Evolutionary conservation across 768 basidiomycete species (phyloP), one percentile per base, ranked within the genome.

Genomic region (Podaxis sp.): DNA sequence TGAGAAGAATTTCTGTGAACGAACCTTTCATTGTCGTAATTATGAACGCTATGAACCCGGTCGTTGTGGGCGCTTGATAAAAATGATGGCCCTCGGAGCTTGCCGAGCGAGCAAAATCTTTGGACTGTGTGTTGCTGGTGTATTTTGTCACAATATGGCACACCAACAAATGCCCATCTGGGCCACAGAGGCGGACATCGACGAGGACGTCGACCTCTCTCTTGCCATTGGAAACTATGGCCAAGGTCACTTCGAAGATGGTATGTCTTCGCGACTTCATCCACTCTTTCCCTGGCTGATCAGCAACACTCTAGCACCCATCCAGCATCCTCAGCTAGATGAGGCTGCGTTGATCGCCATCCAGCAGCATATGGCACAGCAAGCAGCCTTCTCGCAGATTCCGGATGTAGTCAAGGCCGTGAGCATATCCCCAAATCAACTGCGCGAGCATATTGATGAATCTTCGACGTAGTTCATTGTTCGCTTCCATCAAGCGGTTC

Each of bases 401-500:
- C 93, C 93, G 0, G 93, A 94, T 74, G 87, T 88, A 50, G 95
- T 95, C 59, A 96, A 94, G 79, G 86, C 87, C 65, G 93, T 93
- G 70, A 74, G 84, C 82, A 51, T 22, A 50, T 57, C 36, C 59
- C 50, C 47, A 9, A 17, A 29, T 47, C 38, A 40, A 33, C 41
- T 11, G 37, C 41, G 15, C 38, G 13, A 22, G 33, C 15, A 62
- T 43, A 40, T 50, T 66, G 62, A 66, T 66, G 51, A 50, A 49
- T 33, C 65, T 57, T 50, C 54, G 12, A 33, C 9, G 47, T 55
- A 96, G 92, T 98, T 98, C 79, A 90, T 98, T 70, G 86, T 96
- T 5, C 92, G 93, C 69, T 97, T 98, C 75, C 92, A 96, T 71
- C 87, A 96, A 82, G 91, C 95, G 22, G 92, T 98, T 38, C 79